Evolutionary conservation across 306 rosid genomes (phyloP), one percentile per base, ranked within the genome.

Genomic region (Trichosanthes truncata): DNA sequence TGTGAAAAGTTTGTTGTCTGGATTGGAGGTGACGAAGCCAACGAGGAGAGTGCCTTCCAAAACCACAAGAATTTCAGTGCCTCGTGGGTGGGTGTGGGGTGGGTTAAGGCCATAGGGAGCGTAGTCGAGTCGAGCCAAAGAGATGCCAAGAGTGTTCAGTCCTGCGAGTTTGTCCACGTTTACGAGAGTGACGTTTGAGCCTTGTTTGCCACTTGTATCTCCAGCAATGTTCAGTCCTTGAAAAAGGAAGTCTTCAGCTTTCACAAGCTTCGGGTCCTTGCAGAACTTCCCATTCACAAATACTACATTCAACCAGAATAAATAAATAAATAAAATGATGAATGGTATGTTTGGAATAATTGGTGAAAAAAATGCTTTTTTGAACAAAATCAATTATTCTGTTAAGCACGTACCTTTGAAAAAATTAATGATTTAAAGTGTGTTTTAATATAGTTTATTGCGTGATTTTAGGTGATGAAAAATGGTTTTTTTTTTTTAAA

Each of bases 81-180:
- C 77, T 21, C 77, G 20, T 2, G 57, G 77, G 23, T 71, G 77
- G 23, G 13, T 71, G 38, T 71, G 77, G 11, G 77, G 77, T 12
- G 77, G 77, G 40, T 71, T 71, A 43, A 71, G 57, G 0, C 77
- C 77, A 0, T 71, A 11, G 1, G 77, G 77, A 3, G 77, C 77
- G 5, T 23, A 71, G 57, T 71, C 77, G 1, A 71, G 1, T 0
- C 77, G 77, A 45, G 77, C 77, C 57, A 71, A 71, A 7, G 77
- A 71, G 77, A 71, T 71, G 23, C 77, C 77, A 3, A 71, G 77
- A 46, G 77, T 71, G 77, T 71, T 71, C 7, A 71, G 77, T 71
- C 77, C 77, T 0, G 57, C n/a, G 0, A 69, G 20, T 41, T 10
- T 23, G 5, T 69, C 76, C 0, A 69, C 76, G 3, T 69, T 69